These are phyloP conservation scores for Mycena filopes DNA, from an alignment of 768 basidiomycete species.

Conservation along the genomic window DNA sequence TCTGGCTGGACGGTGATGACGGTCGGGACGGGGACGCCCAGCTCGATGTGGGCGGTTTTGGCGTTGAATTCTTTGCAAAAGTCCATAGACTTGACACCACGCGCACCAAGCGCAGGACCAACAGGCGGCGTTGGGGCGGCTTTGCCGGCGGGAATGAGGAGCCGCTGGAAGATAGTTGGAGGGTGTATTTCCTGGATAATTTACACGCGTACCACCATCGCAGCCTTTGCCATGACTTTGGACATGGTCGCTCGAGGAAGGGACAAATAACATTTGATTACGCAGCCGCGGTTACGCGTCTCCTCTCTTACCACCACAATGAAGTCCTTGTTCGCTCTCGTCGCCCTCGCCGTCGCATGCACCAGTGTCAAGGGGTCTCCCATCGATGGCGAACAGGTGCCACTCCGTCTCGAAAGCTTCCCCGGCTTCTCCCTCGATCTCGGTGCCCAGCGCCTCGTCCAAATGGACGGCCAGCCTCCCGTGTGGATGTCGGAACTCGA, in stretches of 20 bases:
- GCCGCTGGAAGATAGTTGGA: slow-evolving; percentile 60
- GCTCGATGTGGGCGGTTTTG: slow-evolving; percentile 87
- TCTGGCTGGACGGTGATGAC: slow-evolving; percentile 94
- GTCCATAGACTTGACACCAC: slow-evolving; percentile 99
- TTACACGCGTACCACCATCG: slow-evolving; percentile 65
- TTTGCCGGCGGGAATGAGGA: slow-evolving; percentile 92
- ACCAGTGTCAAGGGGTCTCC: slow-evolving; percentile 51
- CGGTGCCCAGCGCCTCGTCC: slow-evolving; percentile 76
- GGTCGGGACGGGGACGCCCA: slow-evolving; percentile 91
- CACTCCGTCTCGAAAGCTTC: slow-evolving; percentile 50
- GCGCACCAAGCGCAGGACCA: slow-evolving; percentile 96
- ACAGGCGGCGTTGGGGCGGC: slow-evolving; percentile 96
- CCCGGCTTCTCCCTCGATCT: slow-evolving; percentile 80
- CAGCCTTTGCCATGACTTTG: slow-evolving; percentile 68
- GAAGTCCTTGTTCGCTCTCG: slow-evolving; percentile 59
- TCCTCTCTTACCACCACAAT: slow-evolving; percentile 43
- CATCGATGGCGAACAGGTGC: slow-evolving; percentile 47
- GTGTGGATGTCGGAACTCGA: slow-evolving; percentile 91
- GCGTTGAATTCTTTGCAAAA: slow-evolving; percentile 99
- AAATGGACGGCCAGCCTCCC: slow-evolving; percentile 75
- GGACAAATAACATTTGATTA: background rate
- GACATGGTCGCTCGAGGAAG: slow-evolving; percentile 60
- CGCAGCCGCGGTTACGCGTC: slow-evolving; percentile 11
- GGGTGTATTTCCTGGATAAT: slow-evolving; percentile 10
- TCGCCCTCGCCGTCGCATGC: slow-evolving; percentile 56